phyloP scores from a whole-genome alignment of 345 rosid genomes.

The Brassica incana region DNA sequence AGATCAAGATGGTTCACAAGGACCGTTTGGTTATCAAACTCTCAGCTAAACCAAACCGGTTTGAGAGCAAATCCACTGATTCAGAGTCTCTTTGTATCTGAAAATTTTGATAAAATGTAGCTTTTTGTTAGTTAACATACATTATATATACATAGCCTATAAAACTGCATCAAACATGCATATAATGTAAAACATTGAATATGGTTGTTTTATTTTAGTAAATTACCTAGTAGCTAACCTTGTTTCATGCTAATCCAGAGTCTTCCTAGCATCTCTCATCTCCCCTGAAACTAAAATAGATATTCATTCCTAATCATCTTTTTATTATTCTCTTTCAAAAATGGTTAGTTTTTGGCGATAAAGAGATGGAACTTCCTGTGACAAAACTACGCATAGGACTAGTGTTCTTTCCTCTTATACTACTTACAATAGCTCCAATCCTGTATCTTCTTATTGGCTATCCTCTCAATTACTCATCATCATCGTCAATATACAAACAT shows the following conservation, averaged over 20 bases:
- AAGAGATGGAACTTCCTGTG: constrained; percentile 19
- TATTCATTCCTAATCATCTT: not conserved
- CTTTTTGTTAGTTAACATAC: not conserved
- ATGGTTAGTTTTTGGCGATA: not conserved
- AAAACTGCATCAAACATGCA: not conserved
- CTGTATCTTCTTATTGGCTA: constrained; percentile 21
- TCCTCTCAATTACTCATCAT: constrained; percentile 26
- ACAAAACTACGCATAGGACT: constrained; percentile 28
- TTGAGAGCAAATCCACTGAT: constrained; percentile 13
- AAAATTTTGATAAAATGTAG: constrained; percentile 11
- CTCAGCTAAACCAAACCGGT: constrained; percentile 47
- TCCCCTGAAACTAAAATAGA: constrained; percentile 17
- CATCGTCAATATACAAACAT: constrained; percentile 1
- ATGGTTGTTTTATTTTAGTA: not conserved
- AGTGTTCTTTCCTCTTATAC: constrained; percentile 21
- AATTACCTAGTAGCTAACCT: not conserved
- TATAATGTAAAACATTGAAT: not conserved
- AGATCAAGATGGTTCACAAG: constrained; percentile 62
- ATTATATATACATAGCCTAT: not conserved
- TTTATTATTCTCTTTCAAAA: not conserved
- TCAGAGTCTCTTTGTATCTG: constrained; percentile 8
- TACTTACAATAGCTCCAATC: constrained; percentile 32
- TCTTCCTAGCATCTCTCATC: constrained; percentile 29
- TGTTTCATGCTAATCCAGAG: constrained; percentile 16
- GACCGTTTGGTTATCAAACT: constrained; percentile 87